Percentiles rank a stretch among this genome's conserved stretches.
Evolutionary conservation across 495 filamentous ascomycete species (phyloP).

Genomic region (Podospora comata): DNA sequence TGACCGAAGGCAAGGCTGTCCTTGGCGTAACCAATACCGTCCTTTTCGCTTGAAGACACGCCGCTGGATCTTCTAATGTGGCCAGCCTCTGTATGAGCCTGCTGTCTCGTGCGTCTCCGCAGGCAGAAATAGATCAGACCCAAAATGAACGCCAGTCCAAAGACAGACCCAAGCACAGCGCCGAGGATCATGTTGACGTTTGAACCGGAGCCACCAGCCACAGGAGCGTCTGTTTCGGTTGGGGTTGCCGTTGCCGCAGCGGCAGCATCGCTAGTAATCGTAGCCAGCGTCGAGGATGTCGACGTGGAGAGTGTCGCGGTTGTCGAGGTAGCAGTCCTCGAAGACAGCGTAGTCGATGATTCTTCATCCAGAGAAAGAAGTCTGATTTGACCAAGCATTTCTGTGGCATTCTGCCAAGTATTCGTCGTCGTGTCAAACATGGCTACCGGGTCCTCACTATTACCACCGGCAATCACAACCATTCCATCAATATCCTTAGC

Average conservation of each 20-base stretch:
- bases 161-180: slow-evolving; percentile 72
- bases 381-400: slow-evolving; percentile 54
- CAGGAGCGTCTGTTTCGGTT: slow-evolving; percentile 28
- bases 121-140: slow-evolving; percentile 65
- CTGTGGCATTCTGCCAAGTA: slow-evolving; percentile 73
- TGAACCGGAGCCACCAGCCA: slow-evolving; percentile 15
- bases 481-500: slow-evolving; percentile 54
- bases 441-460: slow-evolving; percentile 58
- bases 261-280: slow-evolving; percentile 8
- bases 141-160: slow-evolving; percentile 69
- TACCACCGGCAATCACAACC: slow-evolving; percentile 76
- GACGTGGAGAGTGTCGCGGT: slow-evolving; percentile 33
- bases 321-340: slow-evolving; percentile 36
- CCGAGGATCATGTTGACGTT: slow-evolving; percentile 59
- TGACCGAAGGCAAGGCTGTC: slow-evolving; percentile 53
- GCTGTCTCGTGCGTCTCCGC: slow-evolving; percentile 51
- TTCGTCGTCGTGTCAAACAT: slow-evolving; percentile 82
- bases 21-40: slow-evolving; percentile 48
- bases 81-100: slow-evolving; percentile 45
- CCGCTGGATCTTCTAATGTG: slow-evolving; percentile 51
- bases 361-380: slow-evolving; percentile 29
- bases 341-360: slow-evolving; percentile 33
- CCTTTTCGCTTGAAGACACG: slow-evolving; percentile 49
- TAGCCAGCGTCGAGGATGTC: slow-evolving; percentile 39
- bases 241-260: slow-evolving; percentile 36